Evolutionary conservation across 805 yeast species (phyloP), one percentile per base, ranked within the genome.

Genomic region (Wickerhamomyces kurtzmanii): DNA sequence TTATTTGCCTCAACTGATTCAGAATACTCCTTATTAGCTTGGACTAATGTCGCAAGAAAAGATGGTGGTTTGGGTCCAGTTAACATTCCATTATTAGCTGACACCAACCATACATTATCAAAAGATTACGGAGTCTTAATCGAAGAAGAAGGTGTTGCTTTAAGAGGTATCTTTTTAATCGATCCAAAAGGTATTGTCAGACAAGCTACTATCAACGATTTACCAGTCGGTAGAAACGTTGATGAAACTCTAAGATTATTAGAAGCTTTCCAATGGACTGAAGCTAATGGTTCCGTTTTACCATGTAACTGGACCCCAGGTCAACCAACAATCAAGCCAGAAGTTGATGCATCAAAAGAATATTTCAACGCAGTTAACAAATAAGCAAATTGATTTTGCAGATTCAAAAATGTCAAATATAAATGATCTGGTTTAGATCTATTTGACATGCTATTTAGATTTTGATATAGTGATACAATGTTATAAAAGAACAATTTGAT

Each of bases 221-320:
- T 89, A 61, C 96, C 98, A 61, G 99, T 91, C 47, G 98, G 98
- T 62, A 86, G 98, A 75, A 81, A 83, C 54, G 98, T 91, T 46
- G 96, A 87, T 44, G 99, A 91, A 75, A 81, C 96, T 44, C 71
- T 85, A 57, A 87, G 99, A 79, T 75, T 91, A 57, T 74, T 91
- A 40, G 97, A 91, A 60, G 99, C 96, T 48, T 91, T 91, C 95
- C 95, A 89, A 71, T 91, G 94, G 87, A 83, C 95, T 51, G 97
- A 87, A 64, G 82, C 84, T 71, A 71, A 91, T 77, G 98, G 98
- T 68, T 96, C 93, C 70, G 98, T 89, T 45, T 87, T 96, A 71
- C 98, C 98, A 53, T 96, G 97, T 59, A 91, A 89, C 93, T 89
- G 98, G 98, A 74, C 78, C 33, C 79, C 83, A 61, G 98, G 98